Conservation (phyloP, 2,329 filamentous ascomycete species). For the Colletotrichum magnum region DNA sequence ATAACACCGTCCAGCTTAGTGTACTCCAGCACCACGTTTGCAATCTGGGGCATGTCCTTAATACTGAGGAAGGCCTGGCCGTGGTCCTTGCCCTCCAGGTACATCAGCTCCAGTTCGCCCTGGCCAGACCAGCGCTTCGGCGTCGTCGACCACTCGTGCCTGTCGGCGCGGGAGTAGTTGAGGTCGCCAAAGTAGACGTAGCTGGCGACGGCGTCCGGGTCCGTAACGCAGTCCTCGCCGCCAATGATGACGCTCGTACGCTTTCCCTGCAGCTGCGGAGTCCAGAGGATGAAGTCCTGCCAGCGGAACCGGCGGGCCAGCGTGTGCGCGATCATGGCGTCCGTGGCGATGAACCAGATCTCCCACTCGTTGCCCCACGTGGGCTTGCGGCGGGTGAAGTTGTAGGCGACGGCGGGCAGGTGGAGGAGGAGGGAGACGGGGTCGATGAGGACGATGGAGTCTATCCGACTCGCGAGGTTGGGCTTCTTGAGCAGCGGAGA, state of each 20-base stretch:
- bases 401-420: constrained; percentile 78
- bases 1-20: constrained; percentile 23
- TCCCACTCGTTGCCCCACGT: constrained; percentile 75
- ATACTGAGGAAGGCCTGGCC: constrained; percentile 42
- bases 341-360: constrained; percentile 79
- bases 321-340: constrained; percentile 75
- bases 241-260: constrained; percentile 45
- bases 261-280: constrained; percentile 68
- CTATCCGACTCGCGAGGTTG: constrained; percentile 60
- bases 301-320: constrained; percentile 79
- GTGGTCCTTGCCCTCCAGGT: constrained; percentile 45
- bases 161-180: constrained; percentile 38
- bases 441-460: constrained; percentile 65
- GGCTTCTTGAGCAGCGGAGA: constrained; percentile 58
- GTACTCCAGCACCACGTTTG: constrained; percentile 31
- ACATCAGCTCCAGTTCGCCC: constrained; percentile 45
- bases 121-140: constrained; percentile 43
- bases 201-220: constrained; percentile 44
- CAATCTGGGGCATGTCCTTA: constrained; percentile 35
- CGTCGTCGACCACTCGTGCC: constrained; percentile 39
- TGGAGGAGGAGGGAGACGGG: constrained; percentile 79
- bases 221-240: constrained; percentile 44
- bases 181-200: constrained; percentile 45
- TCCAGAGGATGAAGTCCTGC: constrained; percentile 79
- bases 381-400: constrained; percentile 72